Evolutionary conservation across 768 basidiomycete species (phyloP), one percentile per base, ranked within the genome.

Genomic region (Rhodotorula toruloides): DNA sequence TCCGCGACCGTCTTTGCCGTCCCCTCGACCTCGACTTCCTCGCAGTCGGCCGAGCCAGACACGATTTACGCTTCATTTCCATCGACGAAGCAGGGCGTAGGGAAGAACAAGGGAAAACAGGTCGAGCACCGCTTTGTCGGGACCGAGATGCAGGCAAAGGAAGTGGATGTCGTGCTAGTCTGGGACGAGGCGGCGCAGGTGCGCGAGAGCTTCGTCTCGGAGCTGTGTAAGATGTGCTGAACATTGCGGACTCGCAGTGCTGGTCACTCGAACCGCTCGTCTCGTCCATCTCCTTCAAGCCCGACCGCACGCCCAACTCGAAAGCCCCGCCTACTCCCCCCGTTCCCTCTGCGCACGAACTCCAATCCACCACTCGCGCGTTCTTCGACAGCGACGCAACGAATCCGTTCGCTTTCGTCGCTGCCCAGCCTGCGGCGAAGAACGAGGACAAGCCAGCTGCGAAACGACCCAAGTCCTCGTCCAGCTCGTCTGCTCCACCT

Each of bases 31-130:
- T 37, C 54, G 2, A 36, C 40, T 10, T 7, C 42, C 7, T 13
- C 56, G n/a, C n/a, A n/a, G 25, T 22, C 34, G 0, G 16, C 54
- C 19, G 19, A 29, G 4, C 34, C 44, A 1, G 16, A 19, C 25
- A n/a, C n/a, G n/a, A 55, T 65, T 53, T 50, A 47, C 46, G 58
- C 58, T 22, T 54, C 64, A 22, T 60, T 59, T 39, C 58, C 64
- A 11, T 48, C 58, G 48, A 40, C 54, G 4, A 59, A 59, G 39
- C 11, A 12, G 2, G 58, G 58, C 58, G 40, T 43, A 29, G 50
- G 50, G 17, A 53, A 43, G 36, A 46, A n/a, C 60, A 53, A 61
- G 43, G 43, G 27, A 32, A 53, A 54, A 21, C 42, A 19, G 7
- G n/a, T 17, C 1, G 60, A 61, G 27, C 32, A 53, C 32, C 60